phyloP scores from a whole-genome alignment of 345 rosid species.

The Triadica sebifera region DNA sequence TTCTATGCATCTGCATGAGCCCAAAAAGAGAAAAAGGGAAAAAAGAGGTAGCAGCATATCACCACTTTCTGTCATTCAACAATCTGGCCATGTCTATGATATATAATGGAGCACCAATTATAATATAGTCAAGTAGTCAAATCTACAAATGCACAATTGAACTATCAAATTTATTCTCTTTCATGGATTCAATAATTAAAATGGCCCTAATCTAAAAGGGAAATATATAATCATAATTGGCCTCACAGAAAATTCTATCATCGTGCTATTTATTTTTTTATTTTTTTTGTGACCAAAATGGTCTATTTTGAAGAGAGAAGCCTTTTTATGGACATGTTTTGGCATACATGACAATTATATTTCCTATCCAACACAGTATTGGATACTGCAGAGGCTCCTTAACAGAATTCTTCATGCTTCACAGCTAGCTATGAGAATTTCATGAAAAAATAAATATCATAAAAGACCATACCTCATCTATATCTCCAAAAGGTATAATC shows the following conservation, averaged over 20 bases:
- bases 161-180: too few species aligned
- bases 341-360: background rate
- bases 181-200: background rate
- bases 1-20: constrained; percentile 70
- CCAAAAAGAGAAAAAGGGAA: constrained; percentile 3
- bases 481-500: constrained; percentile 85
- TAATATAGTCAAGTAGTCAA: background rate
- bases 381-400: background rate
- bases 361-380: background rate
- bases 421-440: constrained; percentile 6
- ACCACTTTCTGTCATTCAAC: constrained; percentile 12
- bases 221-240: background rate
- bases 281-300: background rate
- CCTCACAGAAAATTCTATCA: background rate
- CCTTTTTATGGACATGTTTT: background rate
- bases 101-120: background rate
- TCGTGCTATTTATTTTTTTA: too few species aligned
- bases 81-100: background rate
- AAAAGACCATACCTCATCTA: constrained; percentile 69
- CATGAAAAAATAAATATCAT: constrained; percentile 11
- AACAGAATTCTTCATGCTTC: background rate
- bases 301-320: background rate
- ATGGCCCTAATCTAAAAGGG: background rate
- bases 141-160: background rate
- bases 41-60: background rate